phyloP scores from a whole-genome alignment of 1,284 basidiomycete genomes.

The Trichosporon sp. region DNA sequence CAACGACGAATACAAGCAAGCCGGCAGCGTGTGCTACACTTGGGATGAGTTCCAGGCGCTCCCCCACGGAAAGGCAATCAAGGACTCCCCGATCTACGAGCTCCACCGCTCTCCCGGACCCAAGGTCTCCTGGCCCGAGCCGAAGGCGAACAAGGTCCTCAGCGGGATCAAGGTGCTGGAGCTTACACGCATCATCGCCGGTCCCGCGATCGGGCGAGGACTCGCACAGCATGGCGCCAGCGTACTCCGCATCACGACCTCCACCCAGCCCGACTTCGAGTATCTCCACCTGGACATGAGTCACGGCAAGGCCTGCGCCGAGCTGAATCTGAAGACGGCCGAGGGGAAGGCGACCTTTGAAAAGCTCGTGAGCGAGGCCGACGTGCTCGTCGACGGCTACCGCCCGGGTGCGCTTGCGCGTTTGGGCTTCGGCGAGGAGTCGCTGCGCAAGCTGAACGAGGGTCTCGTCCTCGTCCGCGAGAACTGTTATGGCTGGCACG shows the following conservation, averaged over 20 bases:
- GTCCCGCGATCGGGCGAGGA: slow-evolving; percentile 21
- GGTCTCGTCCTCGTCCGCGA: slow-evolving; percentile 24
- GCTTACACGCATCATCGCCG: slow-evolving; percentile 29
- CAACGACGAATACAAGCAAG: slow-evolving; percentile 27
- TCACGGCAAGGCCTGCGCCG: slow-evolving; percentile 26
- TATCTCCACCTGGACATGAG: slow-evolving; percentile 24
- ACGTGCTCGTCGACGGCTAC: slow-evolving; percentile 31
- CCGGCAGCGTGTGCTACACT: slow-evolving; percentile 26
- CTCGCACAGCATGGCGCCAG: slow-evolving; percentile 30
- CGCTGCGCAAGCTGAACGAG: slow-evolving; percentile 25
- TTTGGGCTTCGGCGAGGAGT: slow-evolving; percentile 22
- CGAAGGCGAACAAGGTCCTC: slow-evolving; percentile 13
- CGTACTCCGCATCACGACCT: slow-evolving; percentile 24
- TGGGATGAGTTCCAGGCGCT: slow-evolving; percentile 25
- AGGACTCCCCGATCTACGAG: slow-evolving; percentile 28
- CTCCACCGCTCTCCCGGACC: neutral
- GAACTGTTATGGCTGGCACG: slow-evolving; percentile 32
- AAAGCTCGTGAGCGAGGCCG: slow-evolving; percentile 20
- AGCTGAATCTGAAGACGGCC: slow-evolving; percentile 24
- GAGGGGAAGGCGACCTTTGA: slow-evolving; percentile 17
- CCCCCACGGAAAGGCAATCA: slow-evolving; percentile 24
- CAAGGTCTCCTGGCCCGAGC: slow-evolving; percentile 20
- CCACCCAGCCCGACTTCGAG: slow-evolving; percentile 23
- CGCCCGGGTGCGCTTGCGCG: slow-evolving; percentile 25
- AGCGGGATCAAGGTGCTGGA: slow-evolving; percentile 31